Base-by-base conservation (phyloP, 306 rosid genomes). In the Cicer yamashitae region DNA sequence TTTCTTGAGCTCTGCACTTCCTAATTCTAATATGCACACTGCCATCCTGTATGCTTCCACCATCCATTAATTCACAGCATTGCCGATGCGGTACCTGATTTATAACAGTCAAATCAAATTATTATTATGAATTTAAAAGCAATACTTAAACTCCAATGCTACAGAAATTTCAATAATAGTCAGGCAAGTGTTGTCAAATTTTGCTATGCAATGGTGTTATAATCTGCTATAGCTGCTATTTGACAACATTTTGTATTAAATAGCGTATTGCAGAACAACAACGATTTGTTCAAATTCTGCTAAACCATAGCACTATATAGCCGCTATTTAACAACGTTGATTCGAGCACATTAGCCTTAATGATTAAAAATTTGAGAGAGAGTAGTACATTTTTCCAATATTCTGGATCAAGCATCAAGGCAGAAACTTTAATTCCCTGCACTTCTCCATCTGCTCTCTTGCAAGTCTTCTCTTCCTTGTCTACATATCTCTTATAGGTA, bases 1-100 rank as follows among this genome's bases (percentile, higher is more conserved):
- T 82, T 84, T 96, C 96, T 44, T 50, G 56, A 52, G 83, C 83
- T 39, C 92, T 86, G 86, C 99, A 92, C 77, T 86, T 87, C 80
- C 91, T 88, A 70, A 96, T 79, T 83, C 97, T 85, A 80, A 96
- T 77, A 71, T 53, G 57, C 75, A 96, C 45, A 14, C 13, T 62
- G 4, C 86, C 84, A 59, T 79, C 69, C 73, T 72, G 61, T 47
- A 74, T 22, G 82, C 73, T 82, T 71, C 90, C 91, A 13, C 75
- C 79, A 69, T 86, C 85, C 87, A 82, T 69, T 43, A 89, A 54
- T 77, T 90, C 88, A 51, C 99, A 89, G 87, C 96, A 92, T 22
- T 89, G 96, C 75, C 99, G 85, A 1, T 82, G 84, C 0, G 84
- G 89, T 66, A 87, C 91, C 98, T 84, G 97, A 34, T 80, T 82